phyloP scores from a whole-genome alignment of 805 yeast genomes.

The Huiozyma naganishii region DNA sequence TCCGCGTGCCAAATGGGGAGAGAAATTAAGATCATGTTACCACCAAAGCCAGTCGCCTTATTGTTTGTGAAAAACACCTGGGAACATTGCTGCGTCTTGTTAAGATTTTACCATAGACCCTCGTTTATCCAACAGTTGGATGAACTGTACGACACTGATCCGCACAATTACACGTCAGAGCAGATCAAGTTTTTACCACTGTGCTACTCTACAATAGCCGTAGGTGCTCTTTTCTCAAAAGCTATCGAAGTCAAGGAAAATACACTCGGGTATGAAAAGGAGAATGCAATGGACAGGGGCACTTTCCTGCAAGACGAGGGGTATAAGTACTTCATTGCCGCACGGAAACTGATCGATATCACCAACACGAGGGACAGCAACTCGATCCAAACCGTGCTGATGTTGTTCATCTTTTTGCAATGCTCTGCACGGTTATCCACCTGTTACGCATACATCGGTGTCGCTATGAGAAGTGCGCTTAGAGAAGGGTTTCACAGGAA shows the following conservation, averaged over 20 bases:
- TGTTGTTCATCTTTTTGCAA: conserved; percentile 78
- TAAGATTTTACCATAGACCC: conserved; percentile 81
- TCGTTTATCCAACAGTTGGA: conserved; percentile 67
- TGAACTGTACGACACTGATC: conserved; percentile 66
- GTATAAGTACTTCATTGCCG: conserved; percentile 74
- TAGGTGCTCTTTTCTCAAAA: conserved; percentile 65
- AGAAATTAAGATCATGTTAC: conserved; percentile 59
- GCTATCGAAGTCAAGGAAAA: conserved; percentile 5
- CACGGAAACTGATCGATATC: conserved; percentile 73
- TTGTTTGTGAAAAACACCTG: conserved; percentile 69
- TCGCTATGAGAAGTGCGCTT: conserved; percentile 74
- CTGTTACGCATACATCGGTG: conserved; percentile 84
- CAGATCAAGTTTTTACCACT: conserved; percentile 75
- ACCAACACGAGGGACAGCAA: conserved; percentile 76
- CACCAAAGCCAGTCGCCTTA: conserved; percentile 66
- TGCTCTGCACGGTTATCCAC: conserved; percentile 79
- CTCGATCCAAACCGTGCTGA: conserved; percentile 76
- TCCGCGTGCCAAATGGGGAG: conserved; percentile 14
- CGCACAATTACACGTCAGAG: conserved; percentile 60
- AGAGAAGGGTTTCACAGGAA: conserved; percentile 79
- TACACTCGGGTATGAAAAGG: not conserved
- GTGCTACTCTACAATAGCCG: conserved; percentile 75
- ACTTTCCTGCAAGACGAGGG: conserved; percentile 49
- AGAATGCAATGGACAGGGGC: conserved; percentile 9
- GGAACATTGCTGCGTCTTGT: conserved; percentile 76